Evolutionary conservation across 1,139 yeast genomes (phyloP).

Genomic region (Yamadazyma mexicana): DNA sequence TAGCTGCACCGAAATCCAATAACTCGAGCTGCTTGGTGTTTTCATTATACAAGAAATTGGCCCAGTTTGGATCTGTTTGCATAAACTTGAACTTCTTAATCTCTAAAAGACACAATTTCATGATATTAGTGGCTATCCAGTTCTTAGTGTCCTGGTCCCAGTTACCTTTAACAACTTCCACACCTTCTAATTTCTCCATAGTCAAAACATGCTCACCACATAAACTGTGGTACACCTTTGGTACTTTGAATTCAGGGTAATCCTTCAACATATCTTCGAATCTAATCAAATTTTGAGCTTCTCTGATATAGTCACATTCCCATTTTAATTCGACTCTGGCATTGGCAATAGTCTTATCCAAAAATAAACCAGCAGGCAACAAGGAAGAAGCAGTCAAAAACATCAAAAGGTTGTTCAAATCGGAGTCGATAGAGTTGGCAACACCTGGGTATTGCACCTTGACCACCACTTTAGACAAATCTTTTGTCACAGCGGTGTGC

Average conservation of each 20-base stretch:
- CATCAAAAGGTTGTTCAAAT: slow-evolving; percentile 78
- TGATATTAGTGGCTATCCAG: slow-evolving; percentile 81
- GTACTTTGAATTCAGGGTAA: slow-evolving; percentile 76
- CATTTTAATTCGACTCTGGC: slow-evolving; percentile 92
- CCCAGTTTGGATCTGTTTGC: slow-evolving; percentile 99
- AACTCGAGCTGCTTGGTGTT: slow-evolving; percentile 70
- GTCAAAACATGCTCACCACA: slow-evolving; percentile 86
- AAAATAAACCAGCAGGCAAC: slow-evolving; percentile 87
- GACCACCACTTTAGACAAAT: slow-evolving; percentile 80
- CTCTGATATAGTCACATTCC: slow-evolving; percentile 96
- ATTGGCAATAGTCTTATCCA: slow-evolving; percentile 89
- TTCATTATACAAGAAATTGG: slow-evolving; percentile 84
- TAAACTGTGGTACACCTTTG: slow-evolving; percentile 72
- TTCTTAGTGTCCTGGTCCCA: slow-evolving; percentile 74
- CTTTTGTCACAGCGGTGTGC: slow-evolving; percentile 73
- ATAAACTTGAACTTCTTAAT: slow-evolving; percentile 82
- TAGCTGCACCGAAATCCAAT: slow-evolving; percentile 93
- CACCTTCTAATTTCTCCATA: slow-evolving; percentile 86
- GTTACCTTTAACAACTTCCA: slow-evolving; percentile 75
- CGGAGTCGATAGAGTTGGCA: slow-evolving; percentile 88
- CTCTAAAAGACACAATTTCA: slow-evolving; percentile 85
- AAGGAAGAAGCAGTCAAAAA: slow-evolving; percentile 82
- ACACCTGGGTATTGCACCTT: slow-evolving; percentile 99
- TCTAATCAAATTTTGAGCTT: slow-evolving; percentile 74
- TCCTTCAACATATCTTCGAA: slow-evolving; percentile 62